phyloP scores from a whole-genome alignment of 1,284 basidiomycete species.

The Puccinia novopanici region DNA sequence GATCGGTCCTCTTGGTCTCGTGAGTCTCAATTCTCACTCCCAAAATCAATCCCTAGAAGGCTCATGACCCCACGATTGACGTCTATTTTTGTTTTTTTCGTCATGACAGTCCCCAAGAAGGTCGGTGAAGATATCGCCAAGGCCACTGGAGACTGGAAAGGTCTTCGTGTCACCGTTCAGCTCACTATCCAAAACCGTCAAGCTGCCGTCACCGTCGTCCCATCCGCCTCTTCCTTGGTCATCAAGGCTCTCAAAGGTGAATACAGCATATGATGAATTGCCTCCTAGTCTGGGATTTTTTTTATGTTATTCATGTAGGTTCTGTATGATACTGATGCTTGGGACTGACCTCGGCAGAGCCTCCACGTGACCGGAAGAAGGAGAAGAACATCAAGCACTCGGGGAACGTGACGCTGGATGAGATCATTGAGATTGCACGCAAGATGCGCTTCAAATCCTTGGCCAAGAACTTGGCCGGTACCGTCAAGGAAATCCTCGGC shows the following conservation, averaged over 20 bases:
- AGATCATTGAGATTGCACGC: conserved; percentile 92
- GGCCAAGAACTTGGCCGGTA: conserved; percentile 84
- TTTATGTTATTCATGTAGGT: too few relatives aligned
- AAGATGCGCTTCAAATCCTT: conserved; percentile 95
- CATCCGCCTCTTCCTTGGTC: conserved; percentile 95
- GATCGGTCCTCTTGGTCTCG: conserved; percentile 99
- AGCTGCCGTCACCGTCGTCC: conserved; percentile 93
- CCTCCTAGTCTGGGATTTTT: too few relatives aligned
- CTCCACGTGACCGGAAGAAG: conserved; percentile 99
- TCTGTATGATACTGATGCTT: too few relatives aligned
- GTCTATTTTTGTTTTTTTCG: too few relatives aligned
- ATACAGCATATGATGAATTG: too few relatives aligned
- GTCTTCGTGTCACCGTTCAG: conserved; percentile 98
- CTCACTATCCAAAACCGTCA: conserved; percentile 99
- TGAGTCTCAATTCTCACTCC: too few relatives aligned
- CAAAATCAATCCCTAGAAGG: too few relatives aligned
- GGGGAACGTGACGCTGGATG: conserved; percentile 92
- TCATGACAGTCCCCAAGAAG: conserved; percentile 88
- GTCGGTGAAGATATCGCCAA: conserved; percentile 99
- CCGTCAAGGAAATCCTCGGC: conserved; percentile 71
- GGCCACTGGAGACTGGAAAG: conserved; percentile 98
- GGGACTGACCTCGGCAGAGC: too few relatives aligned
- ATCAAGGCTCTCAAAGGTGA: conserved; percentile 95
- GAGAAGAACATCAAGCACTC: conserved; percentile 99
- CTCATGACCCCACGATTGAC: not conserved